Conservation (phyloP, 106 monocot species). For the Amphibolis antarctica region DNA sequence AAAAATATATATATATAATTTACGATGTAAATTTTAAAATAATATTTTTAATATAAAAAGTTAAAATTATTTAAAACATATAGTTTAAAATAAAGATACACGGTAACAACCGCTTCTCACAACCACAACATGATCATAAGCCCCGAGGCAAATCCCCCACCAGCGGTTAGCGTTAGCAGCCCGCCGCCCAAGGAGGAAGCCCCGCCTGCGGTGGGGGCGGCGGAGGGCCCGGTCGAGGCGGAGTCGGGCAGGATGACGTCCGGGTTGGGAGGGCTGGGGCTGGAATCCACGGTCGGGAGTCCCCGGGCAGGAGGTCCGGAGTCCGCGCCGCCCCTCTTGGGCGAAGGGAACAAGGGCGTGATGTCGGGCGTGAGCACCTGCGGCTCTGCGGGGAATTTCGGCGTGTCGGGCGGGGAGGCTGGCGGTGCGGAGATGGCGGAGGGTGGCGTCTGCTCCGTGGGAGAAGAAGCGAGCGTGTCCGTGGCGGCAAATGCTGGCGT, state of each 20-base stretch:
- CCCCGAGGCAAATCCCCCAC: not conserved
- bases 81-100: no score
- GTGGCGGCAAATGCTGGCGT: not conserved
- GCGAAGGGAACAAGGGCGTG: constrained; percentile 8
- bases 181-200: not conserved
- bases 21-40: no score
- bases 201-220: not conserved
- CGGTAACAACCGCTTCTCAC: no score
- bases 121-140: not conserved
- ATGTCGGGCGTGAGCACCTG: constrained; percentile 1
- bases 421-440: constrained; percentile 4
- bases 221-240: not conserved
- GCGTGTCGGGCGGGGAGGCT: not conserved
- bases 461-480: constrained; percentile 1
- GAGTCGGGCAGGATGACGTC: constrained; percentile 7
- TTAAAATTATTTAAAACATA: no score
- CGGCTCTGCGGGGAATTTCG: constrained; percentile 2
- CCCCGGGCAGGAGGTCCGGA: not conserved
- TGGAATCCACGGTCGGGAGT: not conserved
- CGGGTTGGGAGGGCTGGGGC: constrained; percentile 10
- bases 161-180: no score
- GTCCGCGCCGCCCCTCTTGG: not conserved
- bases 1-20: no score
- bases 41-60: no score
- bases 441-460: not conserved